Percentiles rank a stretch among this genome's conserved stretches.
Evolutionary conservation across 495 filamentous ascomycete species (phyloP).

Genomic region (Schizothecium vesticola): DNA sequence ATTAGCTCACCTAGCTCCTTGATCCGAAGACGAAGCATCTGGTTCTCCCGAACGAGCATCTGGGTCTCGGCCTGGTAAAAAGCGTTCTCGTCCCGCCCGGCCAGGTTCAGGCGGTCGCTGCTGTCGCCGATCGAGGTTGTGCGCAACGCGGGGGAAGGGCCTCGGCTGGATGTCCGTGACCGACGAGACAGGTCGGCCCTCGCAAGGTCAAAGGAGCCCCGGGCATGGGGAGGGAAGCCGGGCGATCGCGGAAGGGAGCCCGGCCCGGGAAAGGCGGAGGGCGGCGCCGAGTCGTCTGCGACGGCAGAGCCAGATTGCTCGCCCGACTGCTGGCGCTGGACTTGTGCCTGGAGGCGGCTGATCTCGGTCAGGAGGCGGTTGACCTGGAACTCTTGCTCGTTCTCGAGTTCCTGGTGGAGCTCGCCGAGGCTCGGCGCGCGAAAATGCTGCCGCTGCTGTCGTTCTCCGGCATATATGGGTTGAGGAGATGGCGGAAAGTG

Average conservation of each 20-base stretch:
- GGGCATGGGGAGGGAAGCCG: slow-evolving; percentile 48
- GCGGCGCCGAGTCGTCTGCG: slow-evolving; percentile 53
- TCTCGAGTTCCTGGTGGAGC: slow-evolving; percentile 90
- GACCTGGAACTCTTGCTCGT: slow-evolving; percentile 93
- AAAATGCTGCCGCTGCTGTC: slow-evolving; percentile 50
- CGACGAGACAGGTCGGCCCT: slow-evolving; percentile 48
- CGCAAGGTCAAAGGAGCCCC: slow-evolving; percentile 52
- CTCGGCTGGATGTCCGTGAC: slow-evolving; percentile 53
- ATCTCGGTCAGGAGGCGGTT: slow-evolving; percentile 90
- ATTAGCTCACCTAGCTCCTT: slow-evolving; percentile 63
- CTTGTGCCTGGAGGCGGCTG: slow-evolving; percentile 75
- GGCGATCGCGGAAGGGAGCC: slow-evolving; percentile 47
- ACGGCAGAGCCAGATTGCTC: slow-evolving; percentile 40
- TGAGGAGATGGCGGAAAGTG: slow-evolving; percentile 55
- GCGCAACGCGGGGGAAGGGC: slow-evolving; percentile 50
- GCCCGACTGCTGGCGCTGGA: slow-evolving; percentile 52
- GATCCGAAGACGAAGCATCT: slow-evolving; percentile 82
- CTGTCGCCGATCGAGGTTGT: slow-evolving; percentile 50
- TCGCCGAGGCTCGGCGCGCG: slow-evolving; percentile 81
- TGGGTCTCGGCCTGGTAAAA: slow-evolving; percentile 92
- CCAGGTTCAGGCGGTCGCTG: slow-evolving; percentile 39
- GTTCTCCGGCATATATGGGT: slow-evolving; percentile 36
- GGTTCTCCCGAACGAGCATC: slow-evolving; percentile 83
- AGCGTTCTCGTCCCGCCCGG: slow-evolving; percentile 67
- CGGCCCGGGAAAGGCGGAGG: slow-evolving; percentile 20